Percentiles rank a stretch among this genome's conserved stretches.
phyloP scores from a whole-genome alignment of 2,329 filamentous ascomycete genomes.

The Pezizomycotina sp. region DNA sequence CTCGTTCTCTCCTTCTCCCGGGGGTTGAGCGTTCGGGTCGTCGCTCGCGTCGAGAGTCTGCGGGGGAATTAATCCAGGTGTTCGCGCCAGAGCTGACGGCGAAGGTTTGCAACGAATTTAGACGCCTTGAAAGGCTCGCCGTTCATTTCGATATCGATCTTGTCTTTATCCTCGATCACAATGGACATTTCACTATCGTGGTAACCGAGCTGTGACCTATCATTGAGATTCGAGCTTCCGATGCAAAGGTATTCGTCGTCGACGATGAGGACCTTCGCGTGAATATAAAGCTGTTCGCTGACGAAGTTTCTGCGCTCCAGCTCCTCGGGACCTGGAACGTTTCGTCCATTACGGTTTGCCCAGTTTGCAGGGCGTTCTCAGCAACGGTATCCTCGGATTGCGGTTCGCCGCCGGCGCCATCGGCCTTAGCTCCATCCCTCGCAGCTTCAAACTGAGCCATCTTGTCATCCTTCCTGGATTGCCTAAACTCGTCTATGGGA shows the following conservation, averaged over 20 bases:
- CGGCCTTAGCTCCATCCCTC: too few relatives aligned
- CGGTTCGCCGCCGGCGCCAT: constrained; percentile 16
- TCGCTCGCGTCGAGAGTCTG: constrained; percentile 51
- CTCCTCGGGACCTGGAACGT: constrained; percentile 59
- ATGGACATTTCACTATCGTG: constrained; percentile 87
- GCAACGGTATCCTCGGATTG: constrained; percentile 47
- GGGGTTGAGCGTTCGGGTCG: constrained; percentile 59
- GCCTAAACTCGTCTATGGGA: constrained; percentile 15
- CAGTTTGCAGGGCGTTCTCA: constrained; percentile 64
- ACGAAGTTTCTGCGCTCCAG: constrained; percentile 76
- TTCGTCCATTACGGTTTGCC: constrained; percentile 49
- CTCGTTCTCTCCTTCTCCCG: constrained; percentile 42
- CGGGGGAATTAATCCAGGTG: constrained; percentile 67
- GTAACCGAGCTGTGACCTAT: constrained; percentile 69
- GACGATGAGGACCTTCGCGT: constrained; percentile 76
- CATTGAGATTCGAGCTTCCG: constrained; percentile 80
- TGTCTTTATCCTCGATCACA: constrained; percentile 68
- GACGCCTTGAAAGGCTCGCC: constrained; percentile 61
- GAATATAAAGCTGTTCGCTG: constrained; percentile 90
- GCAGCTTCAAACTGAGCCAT: too few relatives aligned
- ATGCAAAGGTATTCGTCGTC: constrained; percentile 77
- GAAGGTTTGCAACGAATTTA: constrained; percentile 65
- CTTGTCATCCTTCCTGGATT: constrained; percentile 21
- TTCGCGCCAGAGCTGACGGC: constrained; percentile 75
- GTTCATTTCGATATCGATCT: constrained; percentile 57